Base-by-base conservation (phyloP, 2,329 filamentous ascomycete genomes). In the Colletotrichum eleusines region DNA sequence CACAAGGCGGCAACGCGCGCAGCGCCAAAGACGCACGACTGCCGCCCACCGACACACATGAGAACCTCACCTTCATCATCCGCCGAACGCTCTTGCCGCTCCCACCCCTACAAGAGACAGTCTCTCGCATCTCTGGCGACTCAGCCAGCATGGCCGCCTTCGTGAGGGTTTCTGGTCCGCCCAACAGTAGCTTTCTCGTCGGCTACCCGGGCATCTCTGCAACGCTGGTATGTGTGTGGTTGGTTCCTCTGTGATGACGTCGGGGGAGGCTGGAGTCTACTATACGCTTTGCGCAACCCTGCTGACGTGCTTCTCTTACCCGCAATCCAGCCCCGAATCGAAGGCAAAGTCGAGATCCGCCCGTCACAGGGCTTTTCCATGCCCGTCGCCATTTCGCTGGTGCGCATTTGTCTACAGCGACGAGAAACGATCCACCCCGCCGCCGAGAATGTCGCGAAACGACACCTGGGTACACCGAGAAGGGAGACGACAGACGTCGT, bases 171-270 rank as follows among this genome's bases (percentile, higher is more conserved):
- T 97, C 94, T 76, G 96, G 96, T 80, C 95, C 95, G 80, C 95
- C 96, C 76, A 99, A 99, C 84, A 96, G 94, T 84, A 96, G 93
- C 84, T 98, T 97, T 80, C 88, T 98, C 74, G 94, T 98, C 76
- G 96, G 96, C 76, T 99, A 98, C 82, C 96, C 96, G 66, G 96
- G 96, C 76, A 98, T 99, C 82, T 98, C 95, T 66, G 96, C 96
- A 78, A 99, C 96, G 46, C 83, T 98, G 89, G 95, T 98, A 88
- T 84, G 94, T 89, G 57, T 55, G n/a, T n/a, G n/a, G n/a, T n/a
- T n/a, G 28, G 23, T 33, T 46, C 44, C 33, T 51, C 54, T 18
- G 26, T 57, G 35, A 66, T 70, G 69, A 72, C 55, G 69, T 70
- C 42, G 54, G 54, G n/a, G 42, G 58, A 51, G 55, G 23, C 69